Evolutionary conservation across 2,329 filamentous ascomycete genomes (phyloP).

Genomic region (Alternaria consortialis): DNA sequence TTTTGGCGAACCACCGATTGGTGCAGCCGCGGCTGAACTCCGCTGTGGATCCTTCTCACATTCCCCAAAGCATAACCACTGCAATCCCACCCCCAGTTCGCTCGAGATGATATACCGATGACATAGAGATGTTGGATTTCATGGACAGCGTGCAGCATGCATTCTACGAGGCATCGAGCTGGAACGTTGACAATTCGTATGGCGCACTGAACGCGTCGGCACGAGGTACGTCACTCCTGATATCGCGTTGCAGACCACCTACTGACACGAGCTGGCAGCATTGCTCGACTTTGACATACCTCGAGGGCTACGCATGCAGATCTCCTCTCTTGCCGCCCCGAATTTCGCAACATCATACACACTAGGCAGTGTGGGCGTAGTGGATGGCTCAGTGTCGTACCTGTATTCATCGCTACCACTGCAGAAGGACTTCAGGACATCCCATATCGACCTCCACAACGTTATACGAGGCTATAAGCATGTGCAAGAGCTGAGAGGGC

Average conservation of each 20-base stretch:
- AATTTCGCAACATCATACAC: conserved; percentile 96
- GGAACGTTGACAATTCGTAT: conserved; percentile 93
- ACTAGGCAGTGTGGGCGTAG: conserved; percentile 85
- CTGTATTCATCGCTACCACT: conserved; percentile 90
- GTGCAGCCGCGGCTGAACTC: conserved; percentile 37
- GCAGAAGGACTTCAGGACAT: conserved; percentile 72
- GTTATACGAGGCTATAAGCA: conserved; percentile 86
- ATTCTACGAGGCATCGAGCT: conserved; percentile 85
- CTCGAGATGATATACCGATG: conserved; percentile 35
- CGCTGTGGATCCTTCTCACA: conserved; percentile 16
- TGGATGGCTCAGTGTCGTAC: conserved; percentile 97
- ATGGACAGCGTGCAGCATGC: conserved; percentile 96
- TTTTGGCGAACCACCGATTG: conserved; percentile 44
- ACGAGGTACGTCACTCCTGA: conserved; percentile 65
- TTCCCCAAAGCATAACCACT: conserved; percentile 12
- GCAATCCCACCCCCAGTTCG: conserved; percentile 4
- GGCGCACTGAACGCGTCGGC: conserved; percentile 84
- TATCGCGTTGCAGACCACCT: conserved; percentile 12
- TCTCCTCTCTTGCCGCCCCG: conserved; percentile 89
- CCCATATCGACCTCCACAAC: conserved; percentile 76
- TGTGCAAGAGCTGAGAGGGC: conserved; percentile 70
- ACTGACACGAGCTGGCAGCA: conserved; percentile 59
- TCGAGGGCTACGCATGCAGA: conserved; percentile 80
- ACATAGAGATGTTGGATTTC: conserved; percentile 82
- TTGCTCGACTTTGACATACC: conserved; percentile 90